Evolutionary conservation across 2,329 filamentous ascomycete species (phyloP).

Genomic region (Pseudogymnoascus sp.): DNA sequence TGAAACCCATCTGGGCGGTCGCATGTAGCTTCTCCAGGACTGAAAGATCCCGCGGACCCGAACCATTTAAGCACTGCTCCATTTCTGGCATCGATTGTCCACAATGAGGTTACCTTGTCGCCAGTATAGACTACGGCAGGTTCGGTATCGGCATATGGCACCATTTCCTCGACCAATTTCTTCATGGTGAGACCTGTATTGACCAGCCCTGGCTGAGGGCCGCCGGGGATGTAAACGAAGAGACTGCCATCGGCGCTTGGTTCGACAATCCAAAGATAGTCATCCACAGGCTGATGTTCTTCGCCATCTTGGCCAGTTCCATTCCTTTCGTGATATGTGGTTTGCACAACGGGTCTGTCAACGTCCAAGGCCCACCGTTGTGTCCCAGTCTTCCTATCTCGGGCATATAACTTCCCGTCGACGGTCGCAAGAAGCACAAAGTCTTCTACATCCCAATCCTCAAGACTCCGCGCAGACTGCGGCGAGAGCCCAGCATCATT

Average conservation of each 20-base stretch:
- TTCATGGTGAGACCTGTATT: slow-evolving; percentile 71
- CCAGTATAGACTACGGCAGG: slow-evolving; percentile 82
- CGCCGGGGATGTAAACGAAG: slow-evolving; percentile 73
- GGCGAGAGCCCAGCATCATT: slow-evolving; percentile 59
- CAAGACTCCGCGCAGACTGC: slow-evolving; percentile 86
- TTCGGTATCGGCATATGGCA: slow-evolving; percentile 67
- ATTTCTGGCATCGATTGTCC: slow-evolving; percentile 80
- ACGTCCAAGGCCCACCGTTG: slow-evolving; percentile 79
- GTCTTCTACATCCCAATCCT: slow-evolving; percentile 99
- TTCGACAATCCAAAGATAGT: slow-evolving; percentile 93
- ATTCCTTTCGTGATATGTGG: slow-evolving; percentile 69
- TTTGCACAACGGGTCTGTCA: slow-evolving; percentile 84
- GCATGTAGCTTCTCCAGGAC: slow-evolving; percentile 31
- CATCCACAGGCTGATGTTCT: slow-evolving; percentile 56
- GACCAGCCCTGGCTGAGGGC: slow-evolving; percentile 50
- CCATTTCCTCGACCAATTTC: slow-evolving; percentile 73
- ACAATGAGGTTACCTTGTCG: slow-evolving; percentile 81
- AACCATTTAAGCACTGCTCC: slow-evolving; percentile 80
- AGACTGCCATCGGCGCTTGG: slow-evolving; percentile 79
- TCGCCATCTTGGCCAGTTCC: slow-evolving; percentile 47
- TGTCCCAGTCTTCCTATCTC: slow-evolving; percentile 77
- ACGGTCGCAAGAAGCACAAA: slow-evolving; percentile 99
- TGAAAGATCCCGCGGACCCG: slow-evolving; percentile 60
- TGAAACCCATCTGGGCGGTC: slow-evolving; percentile 57
- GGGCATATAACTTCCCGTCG: slow-evolving; percentile 91